These are phyloP conservation scores for Arachis hypogaea DNA, from an alignment of 306 rosid species.

Conservation along the genomic window DNA sequence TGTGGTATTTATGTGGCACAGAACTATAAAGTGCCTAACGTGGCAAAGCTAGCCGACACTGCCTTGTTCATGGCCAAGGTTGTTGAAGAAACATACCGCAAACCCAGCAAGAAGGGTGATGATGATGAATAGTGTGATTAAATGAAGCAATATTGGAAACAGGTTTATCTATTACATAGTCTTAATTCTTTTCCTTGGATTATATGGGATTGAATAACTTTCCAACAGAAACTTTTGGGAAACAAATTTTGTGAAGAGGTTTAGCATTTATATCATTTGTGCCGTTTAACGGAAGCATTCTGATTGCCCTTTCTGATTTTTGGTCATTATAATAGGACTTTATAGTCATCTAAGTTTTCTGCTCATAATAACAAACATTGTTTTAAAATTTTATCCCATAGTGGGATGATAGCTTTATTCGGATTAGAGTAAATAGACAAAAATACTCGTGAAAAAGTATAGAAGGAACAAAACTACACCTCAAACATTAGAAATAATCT, in stretches of 20 bases:
- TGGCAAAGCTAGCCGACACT: conserved; percentile 68
- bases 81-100: conserved; percentile 67
- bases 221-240: conserved; percentile 8
- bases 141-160: conserved; percentile 21
- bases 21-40: conserved; percentile 79
- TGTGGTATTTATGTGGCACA: conserved; percentile 78
- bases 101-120: conserved; percentile 57
- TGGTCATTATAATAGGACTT: not conserved
- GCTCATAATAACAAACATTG: no score
- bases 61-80: conserved; percentile 61
- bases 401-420: no score
- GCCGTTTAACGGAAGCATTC: conserved; percentile 1
- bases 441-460: no score
- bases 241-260: conserved; percentile 1
- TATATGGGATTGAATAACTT: conserved; percentile 27
- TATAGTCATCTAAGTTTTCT: no score
- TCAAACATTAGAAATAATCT: no score
- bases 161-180: conserved; percentile 31
- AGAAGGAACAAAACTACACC: no score
- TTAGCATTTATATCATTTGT: not conserved
- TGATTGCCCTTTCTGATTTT: conserved; percentile 13
- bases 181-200: not conserved
- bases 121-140: conserved; percentile 39
- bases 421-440: no score
- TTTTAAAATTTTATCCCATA: no score